Evolutionary conservation across 2,329 filamentous ascomycete species (phyloP), one percentile per base, ranked within the genome.

Genomic region (Aureobasidium sp.): DNA sequence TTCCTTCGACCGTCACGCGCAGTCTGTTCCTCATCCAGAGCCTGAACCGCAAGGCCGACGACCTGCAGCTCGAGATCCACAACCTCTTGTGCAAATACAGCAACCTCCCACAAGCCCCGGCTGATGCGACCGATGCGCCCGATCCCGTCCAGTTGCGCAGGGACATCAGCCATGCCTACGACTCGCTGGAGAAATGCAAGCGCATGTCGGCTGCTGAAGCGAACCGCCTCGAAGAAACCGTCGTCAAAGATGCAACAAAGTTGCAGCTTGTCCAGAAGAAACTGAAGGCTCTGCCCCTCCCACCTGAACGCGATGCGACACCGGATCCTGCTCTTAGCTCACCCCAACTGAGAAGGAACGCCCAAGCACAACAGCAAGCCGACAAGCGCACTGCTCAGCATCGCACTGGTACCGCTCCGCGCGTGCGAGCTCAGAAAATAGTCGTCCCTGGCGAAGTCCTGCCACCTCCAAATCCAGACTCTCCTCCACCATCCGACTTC

Each of bases 1-100:
- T 86, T 62, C 85, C 85, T 37, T 83, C 84, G 11, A 84, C 87
- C 70, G 76, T 87, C 27, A 78, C 81, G 63, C 84, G 85, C 68
- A 86, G 84, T 65, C 74, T 87, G 60, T 84, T 81, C 57, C 77
- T 87, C 62, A 85, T 87, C 68, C 77, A 79, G 65, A 75, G 80
- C 64, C 78, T 81, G 65, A 77, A 81, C 64, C 67, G 70, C 39
- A 73, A 72, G 57, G 79, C 78, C 63, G 69, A 74, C 64, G 70
- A 73, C 15, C 74, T 73, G 54, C 76, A 78, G 62, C 71, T 74
- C 64, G 68, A 70, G 14, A 75, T 82, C 45, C 79, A 82, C 70
- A 70, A 77, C 44, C 75, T 81, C 63, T 76, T 79, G 11, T 75
- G 74, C 14, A 69, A 70, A 31, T 82, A 81, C 70, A 78, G 76